Conservation (phyloP, 1,139 yeast species). For the Arxiozyma heterogenica region DNA sequence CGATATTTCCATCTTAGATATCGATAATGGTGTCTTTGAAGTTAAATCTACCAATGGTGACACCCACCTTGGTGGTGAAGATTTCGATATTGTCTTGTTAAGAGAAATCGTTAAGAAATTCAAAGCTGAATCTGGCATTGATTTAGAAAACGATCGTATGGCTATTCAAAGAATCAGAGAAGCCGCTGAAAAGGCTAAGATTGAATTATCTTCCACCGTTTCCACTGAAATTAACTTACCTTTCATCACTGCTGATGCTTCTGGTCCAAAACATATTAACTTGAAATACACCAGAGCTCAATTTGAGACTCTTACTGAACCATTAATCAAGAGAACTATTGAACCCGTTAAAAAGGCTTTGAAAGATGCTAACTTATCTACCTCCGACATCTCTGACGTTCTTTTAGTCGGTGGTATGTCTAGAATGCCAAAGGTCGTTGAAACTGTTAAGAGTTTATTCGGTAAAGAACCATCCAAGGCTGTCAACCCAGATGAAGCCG, state of each 20-base stretch:
- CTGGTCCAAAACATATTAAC: conserved; percentile 98
- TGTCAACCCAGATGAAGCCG: conserved; percentile 92
- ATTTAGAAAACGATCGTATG: conserved; percentile 88
- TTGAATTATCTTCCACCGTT: conserved; percentile 77
- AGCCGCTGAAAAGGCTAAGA: conserved; percentile 91
- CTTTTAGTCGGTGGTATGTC: conserved; percentile 90
- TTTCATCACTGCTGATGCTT: conserved; percentile 73
- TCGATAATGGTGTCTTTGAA: conserved; percentile 97
- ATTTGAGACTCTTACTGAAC: conserved; percentile 81
- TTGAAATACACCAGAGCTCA: conserved; percentile 91
- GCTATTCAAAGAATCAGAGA: conserved; percentile 97
- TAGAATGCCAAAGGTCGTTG: conserved; percentile 93
- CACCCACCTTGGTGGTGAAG: conserved; percentile 64
- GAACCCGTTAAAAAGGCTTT: conserved; percentile 82
- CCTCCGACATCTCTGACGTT: conserved; percentile 73
- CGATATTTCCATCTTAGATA: conserved; percentile 92
- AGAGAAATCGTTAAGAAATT: conserved; percentile 72
- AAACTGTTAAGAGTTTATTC: conserved; percentile 66
- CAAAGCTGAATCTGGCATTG: conserved; percentile 85
- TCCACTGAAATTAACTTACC: conserved; percentile 91
- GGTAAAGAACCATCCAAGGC: conserved; percentile 88
- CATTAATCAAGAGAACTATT: conserved; percentile 74
- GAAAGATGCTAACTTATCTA: conserved; percentile 71
- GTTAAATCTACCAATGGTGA: conserved; percentile 99
- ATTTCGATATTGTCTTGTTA: conserved; percentile 74